Conservation (phyloP, 495 filamentous ascomycete species). For the Trichocladium uniseriatum region DNA sequence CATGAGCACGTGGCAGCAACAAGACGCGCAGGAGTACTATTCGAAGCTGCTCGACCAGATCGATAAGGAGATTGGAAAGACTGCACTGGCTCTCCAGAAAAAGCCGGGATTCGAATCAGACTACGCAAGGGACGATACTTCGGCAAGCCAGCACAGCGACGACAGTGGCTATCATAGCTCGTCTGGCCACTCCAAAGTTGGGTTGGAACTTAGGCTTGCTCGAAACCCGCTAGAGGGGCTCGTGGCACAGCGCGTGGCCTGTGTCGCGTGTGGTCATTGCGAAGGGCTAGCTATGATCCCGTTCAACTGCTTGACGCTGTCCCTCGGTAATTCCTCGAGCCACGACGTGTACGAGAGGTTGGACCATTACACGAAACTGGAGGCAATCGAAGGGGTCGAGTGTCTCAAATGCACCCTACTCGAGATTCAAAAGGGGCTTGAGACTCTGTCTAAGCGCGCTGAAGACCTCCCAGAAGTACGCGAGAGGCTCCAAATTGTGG, state of each 20-base stretch:
- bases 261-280: constrained; percentile 74
- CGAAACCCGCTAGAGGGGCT: constrained; percentile 74
- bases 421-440: constrained; percentile 28
- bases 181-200: constrained; percentile 16
- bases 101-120: constrained; percentile 25
- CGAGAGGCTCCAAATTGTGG: constrained; percentile 50
- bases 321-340: constrained; percentile 47
- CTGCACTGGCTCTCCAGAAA: constrained; percentile 32
- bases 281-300: constrained; percentile 81
- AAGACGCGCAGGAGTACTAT: constrained; percentile 97
- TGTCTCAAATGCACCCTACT: constrained; percentile 86
- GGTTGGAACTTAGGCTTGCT: constrained; percentile 15
- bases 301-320: constrained; percentile 89
- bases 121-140: constrained; percentile 26
- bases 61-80: constrained; percentile 61
- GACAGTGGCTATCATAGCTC: constrained; percentile 42
- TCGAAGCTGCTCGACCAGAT: constrained; percentile 81
- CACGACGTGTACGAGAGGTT: constrained; percentile 69
- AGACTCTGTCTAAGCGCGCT: constrained; percentile 26
- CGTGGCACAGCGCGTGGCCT: constrained; percentile 82
- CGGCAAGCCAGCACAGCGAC: constrained; percentile 36
- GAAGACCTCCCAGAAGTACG: constrained; percentile 24
- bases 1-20: constrained; percentile 90
- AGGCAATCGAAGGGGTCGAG: constrained; percentile 77
- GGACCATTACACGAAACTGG: constrained; percentile 74